phyloP scores from a whole-genome alignment of 306 rosid genomes.

The Senna siamea region DNA sequence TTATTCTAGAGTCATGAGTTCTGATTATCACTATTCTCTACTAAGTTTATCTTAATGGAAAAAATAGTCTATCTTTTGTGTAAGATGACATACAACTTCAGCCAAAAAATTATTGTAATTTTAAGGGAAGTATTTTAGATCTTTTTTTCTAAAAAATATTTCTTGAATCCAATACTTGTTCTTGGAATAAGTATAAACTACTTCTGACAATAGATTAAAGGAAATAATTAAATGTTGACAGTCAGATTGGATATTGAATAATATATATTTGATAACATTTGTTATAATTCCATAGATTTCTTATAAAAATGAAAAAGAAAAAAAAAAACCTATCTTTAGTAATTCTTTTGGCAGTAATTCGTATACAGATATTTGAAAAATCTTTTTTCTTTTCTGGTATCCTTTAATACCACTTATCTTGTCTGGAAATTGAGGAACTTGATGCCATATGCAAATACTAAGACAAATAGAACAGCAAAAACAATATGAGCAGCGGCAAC shows the following conservation, averaged over 20 bases:
- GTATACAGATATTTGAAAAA: not conserved
- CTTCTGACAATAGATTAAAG: not conserved
- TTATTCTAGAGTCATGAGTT: no score
- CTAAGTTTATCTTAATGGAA: no score
- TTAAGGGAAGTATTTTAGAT: no score
- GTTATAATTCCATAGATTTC: not conserved
- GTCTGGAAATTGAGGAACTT: slow-evolving; percentile 68
- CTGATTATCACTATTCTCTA: no score
- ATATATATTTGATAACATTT: not conserved
- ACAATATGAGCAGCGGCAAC: slow-evolving; percentile 54
- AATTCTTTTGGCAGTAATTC: not conserved
- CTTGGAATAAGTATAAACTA: not conserved
- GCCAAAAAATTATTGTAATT: no score
- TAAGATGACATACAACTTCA: no score
- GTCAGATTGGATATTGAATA: not conserved
- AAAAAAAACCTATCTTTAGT: not conserved
- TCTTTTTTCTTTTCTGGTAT: not conserved
- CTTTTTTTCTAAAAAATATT: not conserved
- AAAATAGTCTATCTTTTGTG: no score
- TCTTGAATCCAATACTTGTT: not conserved
- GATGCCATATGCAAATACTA: slow-evolving; percentile 70
- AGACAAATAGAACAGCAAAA: slow-evolving; percentile 54
- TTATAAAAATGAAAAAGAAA: not conserved
- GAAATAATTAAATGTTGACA: not conserved
- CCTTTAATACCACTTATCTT: slow-evolving; percentile 37